phyloP scores from a whole-genome alignment of 2,329 filamentous ascomycete genomes.

The Torrubiellomyces zombiae region DNA sequence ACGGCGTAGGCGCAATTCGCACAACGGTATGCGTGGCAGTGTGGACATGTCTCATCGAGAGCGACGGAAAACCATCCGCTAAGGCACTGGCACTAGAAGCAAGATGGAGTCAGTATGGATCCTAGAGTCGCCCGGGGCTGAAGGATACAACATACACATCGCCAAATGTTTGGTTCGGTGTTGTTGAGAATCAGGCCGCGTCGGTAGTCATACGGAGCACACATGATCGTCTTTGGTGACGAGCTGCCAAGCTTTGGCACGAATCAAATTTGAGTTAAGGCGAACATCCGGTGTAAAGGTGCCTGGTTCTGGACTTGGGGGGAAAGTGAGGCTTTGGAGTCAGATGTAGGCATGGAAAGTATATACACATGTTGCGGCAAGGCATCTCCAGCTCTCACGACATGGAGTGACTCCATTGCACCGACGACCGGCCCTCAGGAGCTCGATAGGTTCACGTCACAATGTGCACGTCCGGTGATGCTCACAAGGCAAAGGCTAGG shows the following conservation, averaged over 20 bases:
- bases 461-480: too few relatives aligned
- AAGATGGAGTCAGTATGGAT: not conserved
- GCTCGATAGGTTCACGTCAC: too few relatives aligned
- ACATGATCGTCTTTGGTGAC: not conserved
- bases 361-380: too few relatives aligned
- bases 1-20: constrained; percentile 7
- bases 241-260: too few relatives aligned
- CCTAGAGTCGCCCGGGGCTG: too few relatives aligned
- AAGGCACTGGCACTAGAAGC: constrained; percentile 7
- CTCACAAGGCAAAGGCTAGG: too few relatives aligned
- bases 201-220: not conserved
- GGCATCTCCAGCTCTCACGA: too few relatives aligned
- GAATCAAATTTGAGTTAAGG: too few relatives aligned
- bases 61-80: constrained; percentile 8
- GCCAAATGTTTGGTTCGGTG: constrained; percentile 2
- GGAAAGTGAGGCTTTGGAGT: not conserved
- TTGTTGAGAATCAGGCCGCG: constrained; percentile 1
- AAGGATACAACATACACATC: constrained; percentile 5
- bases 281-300: not conserved
- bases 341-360: not conserved
- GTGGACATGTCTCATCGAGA: constrained; percentile 7
- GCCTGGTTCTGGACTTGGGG: not conserved
- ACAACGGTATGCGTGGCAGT: constrained; percentile 9
- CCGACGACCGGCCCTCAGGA: too few relatives aligned
- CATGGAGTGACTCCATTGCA: too few relatives aligned